Evolutionary conservation across 2,329 filamentous ascomycete species (phyloP).

Genomic region (Verticillium dahliae): DNA sequence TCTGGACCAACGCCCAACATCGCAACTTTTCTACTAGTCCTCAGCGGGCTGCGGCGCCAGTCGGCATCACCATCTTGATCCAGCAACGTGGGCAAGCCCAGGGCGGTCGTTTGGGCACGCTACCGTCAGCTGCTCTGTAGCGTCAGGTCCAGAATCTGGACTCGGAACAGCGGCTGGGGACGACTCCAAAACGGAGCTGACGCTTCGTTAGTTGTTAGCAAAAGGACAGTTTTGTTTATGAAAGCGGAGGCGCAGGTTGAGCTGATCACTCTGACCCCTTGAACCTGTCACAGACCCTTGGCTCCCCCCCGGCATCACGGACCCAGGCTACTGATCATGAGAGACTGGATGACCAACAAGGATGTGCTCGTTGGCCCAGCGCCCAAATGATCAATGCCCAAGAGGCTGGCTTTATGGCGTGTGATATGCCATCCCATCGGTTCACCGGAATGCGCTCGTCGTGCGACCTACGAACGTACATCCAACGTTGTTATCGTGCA

Average conservation of each 20-base stretch:
- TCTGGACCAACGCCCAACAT: neutral
- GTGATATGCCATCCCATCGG: neutral
- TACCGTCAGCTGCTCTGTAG: neutral
- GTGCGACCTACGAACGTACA: neutral
- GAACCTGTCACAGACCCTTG: neutral
- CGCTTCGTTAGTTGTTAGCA: neutral
- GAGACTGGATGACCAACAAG: neutral
- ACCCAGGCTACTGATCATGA: neutral
- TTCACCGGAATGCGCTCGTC: neutral
- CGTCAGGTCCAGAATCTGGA: neutral
- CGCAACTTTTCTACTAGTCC: neutral
- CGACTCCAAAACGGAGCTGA: neutral
- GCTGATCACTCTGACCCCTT: neutral
- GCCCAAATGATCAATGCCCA: neutral
- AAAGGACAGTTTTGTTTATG: neutral
- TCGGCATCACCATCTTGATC: neutral
- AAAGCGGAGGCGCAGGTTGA: neutral
- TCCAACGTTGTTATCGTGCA: neutral
- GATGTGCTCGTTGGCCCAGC: neutral
- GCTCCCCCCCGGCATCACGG: neutral
- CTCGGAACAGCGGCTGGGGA: neutral
- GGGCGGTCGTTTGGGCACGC: neutral
- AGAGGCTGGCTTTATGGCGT: neutral
- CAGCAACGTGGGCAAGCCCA: neutral
- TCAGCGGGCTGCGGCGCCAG: neutral